Evolutionary conservation across 495 filamentous ascomycete genomes (phyloP), one percentile per base, ranked within the genome.

Genomic region (Astrocystis sublimbata): DNA sequence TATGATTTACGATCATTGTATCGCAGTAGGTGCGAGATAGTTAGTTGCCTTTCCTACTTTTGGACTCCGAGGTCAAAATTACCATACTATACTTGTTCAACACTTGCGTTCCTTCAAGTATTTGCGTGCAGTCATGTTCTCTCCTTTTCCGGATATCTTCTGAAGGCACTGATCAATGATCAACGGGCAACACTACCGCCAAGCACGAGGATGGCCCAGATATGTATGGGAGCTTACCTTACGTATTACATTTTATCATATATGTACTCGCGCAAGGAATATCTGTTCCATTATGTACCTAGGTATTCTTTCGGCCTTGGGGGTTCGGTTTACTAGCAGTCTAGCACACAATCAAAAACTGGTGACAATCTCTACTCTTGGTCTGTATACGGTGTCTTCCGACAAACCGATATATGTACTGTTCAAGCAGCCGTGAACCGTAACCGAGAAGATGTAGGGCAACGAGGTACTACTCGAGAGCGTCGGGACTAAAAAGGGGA

Each of bases 401-500:
- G n/a, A n/a, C n/a, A n/a, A n/a, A n/a, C n/a, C n/a, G n/a, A n/a
- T n/a, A n/a, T n/a, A n/a, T n/a, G n/a, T n/a, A n/a, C n/a, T n/a
- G n/a, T n/a, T n/a, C n/a, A n/a, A n/a, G n/a, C n/a, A n/a, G n/a
- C n/a, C n/a, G n/a, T n/a, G n/a, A n/a, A n/a, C n/a, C n/a, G n/a
- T n/a, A n/a, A n/a, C n/a, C n/a, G n/a, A n/a, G n/a, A n/a, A n/a
- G n/a, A n/a, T n/a, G n/a, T n/a, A n/a, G n/a, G n/a, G n/a, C n/a
- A n/a, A n/a, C n/a, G n/a, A n/a, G n/a, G n/a, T n/a, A n/a, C n/a
- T n/a, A n/a, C n/a, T n/a, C n/a, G n/a, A n/a, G n/a, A n/a, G n/a
- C n/a, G n/a, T n/a, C n/a, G n/a, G n/a, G n/a, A n/a, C n/a, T 49
- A 49, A 17, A 26, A 49, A 49, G 46, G n/a, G 28, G 49, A 35